These are phyloP conservation scores for Haplosporangium gracile DNA, from an alignment of 192 early-diverging fungal genomes.

Conservation along the genomic window DNA sequence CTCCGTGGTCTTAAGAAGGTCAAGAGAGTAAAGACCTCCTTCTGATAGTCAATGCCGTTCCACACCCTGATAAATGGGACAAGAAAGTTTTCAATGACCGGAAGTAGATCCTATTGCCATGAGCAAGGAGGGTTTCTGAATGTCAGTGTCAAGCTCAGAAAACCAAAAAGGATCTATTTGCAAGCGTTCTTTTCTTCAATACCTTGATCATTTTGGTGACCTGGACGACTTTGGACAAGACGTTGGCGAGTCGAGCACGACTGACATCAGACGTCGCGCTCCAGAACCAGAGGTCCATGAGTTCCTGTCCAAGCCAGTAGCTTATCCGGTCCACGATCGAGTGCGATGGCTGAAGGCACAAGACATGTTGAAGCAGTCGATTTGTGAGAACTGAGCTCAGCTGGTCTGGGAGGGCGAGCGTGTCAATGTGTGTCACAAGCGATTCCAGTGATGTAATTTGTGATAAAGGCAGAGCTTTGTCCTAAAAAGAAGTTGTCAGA, in stretches of 20 bases:
- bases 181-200: not conserved
- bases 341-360: slow-evolving; percentile 20
- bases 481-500: not conserved
- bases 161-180: not conserved
- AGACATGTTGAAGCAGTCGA: slow-evolving; percentile 64
- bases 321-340: slow-evolving; percentile 57
- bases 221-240: slow-evolving; percentile 53
- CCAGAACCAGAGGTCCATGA: slow-evolving; percentile 64
- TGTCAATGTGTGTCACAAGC: slow-evolving; percentile 60
- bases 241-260: slow-evolving; percentile 29
- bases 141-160: too few species aligned
- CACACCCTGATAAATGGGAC: slow-evolving; percentile 56
- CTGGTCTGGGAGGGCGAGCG: slow-evolving; percentile 63
- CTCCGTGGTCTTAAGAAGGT: slow-evolving; percentile 57
- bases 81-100: slow-evolving; percentile 65
- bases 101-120: slow-evolving; percentile 56
- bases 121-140: too few species aligned
- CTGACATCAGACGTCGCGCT: slow-evolving; percentile 47
- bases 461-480: slow-evolving; percentile 50
- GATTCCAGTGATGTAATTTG: slow-evolving; percentile 58
- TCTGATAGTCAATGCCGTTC: slow-evolving; percentile 62
- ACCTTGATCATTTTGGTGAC: slow-evolving; percentile 64
- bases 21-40: slow-evolving; percentile 63
- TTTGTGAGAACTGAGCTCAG: slow-evolving; percentile 60
- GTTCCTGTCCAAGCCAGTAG: slow-evolving; percentile 61